Evolutionary conservation across 2,329 filamentous ascomycete species (phyloP), one percentile per base, ranked within the genome.

Genomic region (Aspergillus brunneoviolaceus): DNA sequence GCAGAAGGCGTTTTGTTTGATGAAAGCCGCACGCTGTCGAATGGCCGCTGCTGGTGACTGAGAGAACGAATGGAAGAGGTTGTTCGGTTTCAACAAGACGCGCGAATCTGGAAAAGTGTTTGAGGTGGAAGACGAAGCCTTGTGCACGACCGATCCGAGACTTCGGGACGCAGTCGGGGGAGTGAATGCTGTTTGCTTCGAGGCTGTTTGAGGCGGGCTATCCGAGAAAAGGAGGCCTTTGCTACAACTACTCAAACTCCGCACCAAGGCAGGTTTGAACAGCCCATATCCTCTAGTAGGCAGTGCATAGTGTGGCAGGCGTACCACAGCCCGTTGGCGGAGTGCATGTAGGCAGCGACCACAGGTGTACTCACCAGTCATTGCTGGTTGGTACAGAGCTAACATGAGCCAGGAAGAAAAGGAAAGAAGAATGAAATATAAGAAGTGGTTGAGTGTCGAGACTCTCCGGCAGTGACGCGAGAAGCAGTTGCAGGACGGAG

Each of bases 31-130:
- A 67, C 95, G 88, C 69, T 87, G 87, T 68, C 94, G 87, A 65
- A 99, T 97, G 63, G 90, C 89, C 45, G 91, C 89, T 48, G 94
- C 90, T 9, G 96, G 95, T 14, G 95, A 99, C 65, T 89, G 84
- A 39, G 91, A 91, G 76, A 95, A 96, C 10, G 91, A 87, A 77
- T 99, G 94, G 81, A 98, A 99, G 59, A 99, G 88, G 73, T 97
- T 89, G 77, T 96, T 87, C 54, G 87, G 83, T 64, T 81, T 82
- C 27, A 96, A 82, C 51, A 86, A 74, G 5, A 74, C 66, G 71
- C 71, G 70, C 35, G 68, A 57, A 57, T 74, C 69, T 57, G 66
- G 60, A 16, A 67, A 62, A 21, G 64, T 52, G 16, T 61, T 63
- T 10, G 67, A 61, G 0, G 71, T 70, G 31, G 72, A 67, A 16